Conservation (phyloP, 2,329 filamentous ascomycete genomes). For the Fusarium newnesense region DNA sequence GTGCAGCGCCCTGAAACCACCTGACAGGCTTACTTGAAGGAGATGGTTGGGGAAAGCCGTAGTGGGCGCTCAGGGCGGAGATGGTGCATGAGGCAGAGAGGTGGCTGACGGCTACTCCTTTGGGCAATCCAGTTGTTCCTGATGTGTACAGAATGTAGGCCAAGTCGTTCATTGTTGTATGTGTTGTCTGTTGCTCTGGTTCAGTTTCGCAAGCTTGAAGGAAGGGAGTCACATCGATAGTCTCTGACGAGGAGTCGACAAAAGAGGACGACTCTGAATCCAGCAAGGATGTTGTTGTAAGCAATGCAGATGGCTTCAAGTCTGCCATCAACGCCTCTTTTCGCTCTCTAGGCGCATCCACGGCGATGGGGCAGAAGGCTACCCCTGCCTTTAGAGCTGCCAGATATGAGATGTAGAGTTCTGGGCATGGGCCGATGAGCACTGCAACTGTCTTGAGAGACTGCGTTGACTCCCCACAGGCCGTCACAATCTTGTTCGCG, state of each 20-base stretch:
- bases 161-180: neutral
- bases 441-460: conserved; percentile 1
- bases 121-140: conserved; percentile 17
- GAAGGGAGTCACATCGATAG: neutral
- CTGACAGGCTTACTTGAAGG: neutral
- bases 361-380: conserved; percentile 13
- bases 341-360: conserved; percentile 8
- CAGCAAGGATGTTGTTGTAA: neutral
- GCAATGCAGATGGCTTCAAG: neutral
- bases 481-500: neutral
- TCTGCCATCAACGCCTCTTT: conserved; percentile 3
- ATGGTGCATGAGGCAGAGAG: conserved; percentile 12
- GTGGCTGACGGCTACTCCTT: conserved; percentile 21
- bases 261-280: fast-evolving
- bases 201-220: neutral
- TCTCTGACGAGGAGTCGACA: fast-evolving
- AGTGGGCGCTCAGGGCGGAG: conserved; percentile 5
- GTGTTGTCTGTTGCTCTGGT: neutral
- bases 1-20: conserved; percentile 26
- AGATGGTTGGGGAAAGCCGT: neutral
- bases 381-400: conserved; percentile 12
- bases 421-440: conserved; percentile 6
- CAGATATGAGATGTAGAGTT: conserved; percentile 18
- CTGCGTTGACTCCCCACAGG: neutral
- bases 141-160: conserved; percentile 22